Evolutionary conservation across 352 stramenopile genomes (phyloP).

Genomic region (Plasmopara viticola): DNA sequence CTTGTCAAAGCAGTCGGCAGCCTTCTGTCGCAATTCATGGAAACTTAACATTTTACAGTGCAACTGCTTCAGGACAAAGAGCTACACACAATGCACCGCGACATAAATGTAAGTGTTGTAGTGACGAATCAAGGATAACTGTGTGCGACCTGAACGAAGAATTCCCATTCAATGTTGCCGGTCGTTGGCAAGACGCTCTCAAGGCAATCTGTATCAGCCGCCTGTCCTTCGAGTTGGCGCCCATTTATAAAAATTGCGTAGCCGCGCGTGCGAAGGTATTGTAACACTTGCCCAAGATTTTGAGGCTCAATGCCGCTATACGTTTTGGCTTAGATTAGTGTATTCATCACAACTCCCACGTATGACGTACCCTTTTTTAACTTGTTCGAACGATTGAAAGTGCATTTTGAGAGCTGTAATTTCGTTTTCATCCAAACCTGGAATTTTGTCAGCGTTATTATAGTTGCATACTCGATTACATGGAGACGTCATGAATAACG

Average conservation of each 20-base stretch:
- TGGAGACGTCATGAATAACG: slow-evolving; percentile 6
- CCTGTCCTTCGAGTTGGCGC: slow-evolving; percentile 11
- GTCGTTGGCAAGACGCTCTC: slow-evolving; percentile 10
- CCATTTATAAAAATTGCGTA: slow-evolving; percentile 19
- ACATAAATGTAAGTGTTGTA: neutral
- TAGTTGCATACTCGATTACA: slow-evolving; percentile 5
- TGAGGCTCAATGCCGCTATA: slow-evolving; percentile 16
- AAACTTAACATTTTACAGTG: slow-evolving; percentile 23
- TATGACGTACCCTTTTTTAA: slow-evolving; percentile 25
- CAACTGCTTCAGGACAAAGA: slow-evolving; percentile 26
- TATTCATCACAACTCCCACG: neutral
- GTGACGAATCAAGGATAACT: neutral
- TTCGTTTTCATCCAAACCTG: slow-evolving; percentile 46
- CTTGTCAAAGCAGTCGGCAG: slow-evolving; percentile 29
- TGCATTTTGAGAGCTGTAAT: slow-evolving; percentile 37
- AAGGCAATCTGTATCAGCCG: neutral
- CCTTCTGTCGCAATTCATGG: slow-evolving; percentile 22
- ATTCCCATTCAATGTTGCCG: slow-evolving; percentile 19
- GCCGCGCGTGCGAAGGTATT: slow-evolving; percentile 22
- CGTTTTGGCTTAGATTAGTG: neutral
- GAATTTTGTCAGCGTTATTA: slow-evolving; percentile 13
- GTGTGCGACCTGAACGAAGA: slow-evolving; percentile 15
- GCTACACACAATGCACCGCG: slow-evolving; percentile 2
- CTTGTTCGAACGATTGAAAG: slow-evolving; percentile 42
- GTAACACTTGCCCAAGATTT: slow-evolving; percentile 12